Base-by-base conservation (phyloP, 2,329 filamentous ascomycete genomes). In the Penicillium freii region DNA sequence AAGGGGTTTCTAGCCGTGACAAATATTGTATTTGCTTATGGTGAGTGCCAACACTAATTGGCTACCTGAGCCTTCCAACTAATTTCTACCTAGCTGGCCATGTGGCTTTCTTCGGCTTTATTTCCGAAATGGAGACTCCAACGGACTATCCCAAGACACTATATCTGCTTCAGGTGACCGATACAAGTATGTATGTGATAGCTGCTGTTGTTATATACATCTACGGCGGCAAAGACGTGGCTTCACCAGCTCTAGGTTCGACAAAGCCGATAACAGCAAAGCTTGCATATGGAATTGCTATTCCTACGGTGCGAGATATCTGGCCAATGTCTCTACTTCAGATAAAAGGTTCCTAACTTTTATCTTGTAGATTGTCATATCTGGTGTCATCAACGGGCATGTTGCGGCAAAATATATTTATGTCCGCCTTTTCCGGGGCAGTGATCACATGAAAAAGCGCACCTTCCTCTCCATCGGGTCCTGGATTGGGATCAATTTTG, bases 1-100 rank as follows among this genome's bases (percentile, higher is more conserved):
- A 77, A 81, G 38, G 84, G 75, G 21, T 86, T 87, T 64, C 77
- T 84, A 33, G 80, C 83, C 15, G 78, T 87, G 49, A 80, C 78
- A 63, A 89, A 89, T 73, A 89, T 90, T 57, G 78, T 88, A 46
- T 84, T 90, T 59, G 86, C 87, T 54, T 90, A 87, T 73, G 78
- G 84, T 78, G 67, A 68, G 71, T 56, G 65, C 67, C 60, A 13
- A 9, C 31, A 33, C 31, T 13, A 11, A 23, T 2, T 19, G 13
- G 7, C 1, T 7, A 19, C 0, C 17, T 1, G 2, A 4, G 2
- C 0, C 8, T 9, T 11, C 2, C 13, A 10, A 45, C 67, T 59
- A 66, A 69, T 57, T 66, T 67, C 42, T 60, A 65, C 38, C 66
- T 72, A 62, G 77, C 75, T 43, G 84, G 84, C 19, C 84, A 87